Evolutionary conservation across 73 alveolate species (phyloP).

Genomic region (Urostyla sp.): DNA sequence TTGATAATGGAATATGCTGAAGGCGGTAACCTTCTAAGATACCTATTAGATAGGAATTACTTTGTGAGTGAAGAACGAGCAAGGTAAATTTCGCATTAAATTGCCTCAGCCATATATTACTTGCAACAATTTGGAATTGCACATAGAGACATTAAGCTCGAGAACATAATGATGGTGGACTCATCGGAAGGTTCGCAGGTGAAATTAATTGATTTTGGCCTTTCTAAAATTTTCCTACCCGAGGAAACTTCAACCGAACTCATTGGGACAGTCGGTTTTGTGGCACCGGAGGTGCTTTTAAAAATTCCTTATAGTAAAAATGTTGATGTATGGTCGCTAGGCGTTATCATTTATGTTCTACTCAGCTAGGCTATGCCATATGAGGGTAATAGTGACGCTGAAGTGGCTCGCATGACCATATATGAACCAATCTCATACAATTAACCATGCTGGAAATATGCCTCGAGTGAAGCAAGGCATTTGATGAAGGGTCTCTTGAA

Average conservation of each 20-base stretch:
- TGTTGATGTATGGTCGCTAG: slow-evolving; percentile 62
- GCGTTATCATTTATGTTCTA: slow-evolving; percentile 70
- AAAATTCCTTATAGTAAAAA: slow-evolving; percentile 58
- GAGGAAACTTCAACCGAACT: slow-evolving; percentile 83
- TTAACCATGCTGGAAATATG: too few species aligned
- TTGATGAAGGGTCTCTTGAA: slow-evolving; percentile 27
- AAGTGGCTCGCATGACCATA: slow-evolving; percentile 79
- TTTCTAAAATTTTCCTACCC: slow-evolving; percentile 84
- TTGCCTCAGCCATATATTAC: slow-evolving; percentile 83
- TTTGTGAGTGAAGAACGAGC: slow-evolving; percentile 76
- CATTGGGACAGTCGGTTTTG: slow-evolving; percentile 73
- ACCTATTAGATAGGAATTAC: slow-evolving; percentile 55
- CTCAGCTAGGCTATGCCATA: slow-evolving; percentile 72
- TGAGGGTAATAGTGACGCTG: slow-evolving; percentile 74
- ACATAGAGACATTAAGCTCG: slow-evolving; percentile 89
- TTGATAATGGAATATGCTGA: slow-evolving; percentile 83
- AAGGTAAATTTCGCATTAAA: slow-evolving; percentile 69
- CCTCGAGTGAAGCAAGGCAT: background rate
- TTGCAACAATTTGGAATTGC: slow-evolving; percentile 81
- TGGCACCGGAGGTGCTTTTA: slow-evolving; percentile 75
- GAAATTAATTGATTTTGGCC: slow-evolving; percentile 86
- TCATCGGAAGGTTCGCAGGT: slow-evolving; percentile 69
- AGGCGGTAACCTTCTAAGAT: slow-evolving; percentile 81
- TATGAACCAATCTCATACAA: too few species aligned
- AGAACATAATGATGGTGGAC: slow-evolving; percentile 79